Percentiles rank a stretch among this genome's conserved stretches.
Conservation (phyloP, 2,329 filamentous ascomycete species). For the Chrysosporium queenslandicum region DNA sequence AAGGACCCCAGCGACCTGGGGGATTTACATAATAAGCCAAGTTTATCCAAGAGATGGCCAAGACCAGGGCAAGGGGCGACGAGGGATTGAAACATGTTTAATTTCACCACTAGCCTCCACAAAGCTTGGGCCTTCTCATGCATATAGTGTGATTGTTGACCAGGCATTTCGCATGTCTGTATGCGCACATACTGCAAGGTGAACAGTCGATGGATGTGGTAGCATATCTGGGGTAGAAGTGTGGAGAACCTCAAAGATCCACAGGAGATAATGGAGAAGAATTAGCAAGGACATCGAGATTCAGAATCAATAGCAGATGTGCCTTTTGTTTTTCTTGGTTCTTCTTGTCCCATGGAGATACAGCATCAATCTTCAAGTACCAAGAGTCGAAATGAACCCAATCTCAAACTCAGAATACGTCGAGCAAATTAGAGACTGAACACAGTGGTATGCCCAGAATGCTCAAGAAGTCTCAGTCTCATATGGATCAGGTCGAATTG, state of each 20-base stretch:
- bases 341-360: not conserved
- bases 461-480: not conserved
- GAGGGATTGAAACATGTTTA: slow-evolving; percentile 6
- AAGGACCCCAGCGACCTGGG: not conserved
- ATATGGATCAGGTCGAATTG: not conserved
- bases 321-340: not conserved
- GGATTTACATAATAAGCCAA: not conserved
- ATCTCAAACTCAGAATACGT: not conserved
- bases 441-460: not conserved
- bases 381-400: not conserved
- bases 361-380: not conserved
- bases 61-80: not conserved
- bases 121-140: not conserved
- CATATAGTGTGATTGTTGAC: not conserved
- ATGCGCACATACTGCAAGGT: not conserved
- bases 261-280: too few relatives aligned
- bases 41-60: not conserved
- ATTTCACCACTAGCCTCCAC: slow-evolving; percentile 1
- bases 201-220: not conserved
- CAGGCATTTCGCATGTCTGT: not conserved
- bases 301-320: too few relatives aligned
- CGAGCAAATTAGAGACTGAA: not conserved
- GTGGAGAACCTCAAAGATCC: not conserved
- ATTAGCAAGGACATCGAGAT: too few relatives aligned
- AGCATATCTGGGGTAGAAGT: not conserved